Evolutionary conservation across 164 flowering plant species (phyloP), one percentile per base, ranked within the genome.

Genomic region (Kingdonia uniflora): DNA sequence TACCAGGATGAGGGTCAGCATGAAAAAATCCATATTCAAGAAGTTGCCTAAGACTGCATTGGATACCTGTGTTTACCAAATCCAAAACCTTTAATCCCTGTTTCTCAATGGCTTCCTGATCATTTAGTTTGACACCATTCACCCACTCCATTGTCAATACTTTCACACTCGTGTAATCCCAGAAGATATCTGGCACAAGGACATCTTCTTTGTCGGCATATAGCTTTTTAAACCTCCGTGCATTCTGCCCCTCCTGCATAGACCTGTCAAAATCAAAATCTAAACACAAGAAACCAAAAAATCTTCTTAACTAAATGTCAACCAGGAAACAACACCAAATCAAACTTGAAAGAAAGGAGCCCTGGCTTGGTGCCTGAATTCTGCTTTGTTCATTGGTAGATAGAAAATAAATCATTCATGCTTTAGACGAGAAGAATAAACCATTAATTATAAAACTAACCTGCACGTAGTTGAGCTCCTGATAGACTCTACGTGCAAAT

Each of bases 1-100:
- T 92, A 44, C 98, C 98, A 55, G 98, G 98, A 69, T 92, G 98
- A 68, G 98, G 98, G 72, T 92, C 98, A 14, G 98, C 98, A 69
- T 88, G 98, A 66, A 92, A 92, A 66, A 79, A 92, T 19, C 96
- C 98, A 63, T 82, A 85, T 72, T 92, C 98, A 52, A 92, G 87
- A 23, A 92, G 74, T 72, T 92, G 98, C 50, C 98, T 76, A 39
- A 92, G 91, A 71, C 94, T 88, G 76, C 98, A 92, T 47, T 92
- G 95, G 43, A 92, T 86, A 22, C 98, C 98, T 14, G 85, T 77
- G 62, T 75, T 92, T 26, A 92, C 98, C 51, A 92, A 73, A 70
- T 92, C 96, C 66, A 92, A 65, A 47, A 92, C 87, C 62, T 81
- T 84, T 56, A 92, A 55, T 45, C 98, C 96, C 59, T 81, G 95